Conservation (phyloP, 805 yeast species). For the Nakazawaea pomicola region DNA sequence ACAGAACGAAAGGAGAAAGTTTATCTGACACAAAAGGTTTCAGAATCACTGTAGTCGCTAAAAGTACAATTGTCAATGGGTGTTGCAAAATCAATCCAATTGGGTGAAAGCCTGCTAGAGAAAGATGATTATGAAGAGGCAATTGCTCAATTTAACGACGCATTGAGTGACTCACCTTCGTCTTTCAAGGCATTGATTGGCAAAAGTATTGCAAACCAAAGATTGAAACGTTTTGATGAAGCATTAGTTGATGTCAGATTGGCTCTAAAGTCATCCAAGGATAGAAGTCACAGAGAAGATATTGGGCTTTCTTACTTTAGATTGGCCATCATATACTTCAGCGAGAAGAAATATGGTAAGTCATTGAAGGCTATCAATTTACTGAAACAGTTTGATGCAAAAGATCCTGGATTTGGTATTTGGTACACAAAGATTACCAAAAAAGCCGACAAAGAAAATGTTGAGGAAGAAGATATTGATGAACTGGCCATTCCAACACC, state of each 20-base stretch:
- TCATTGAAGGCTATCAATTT: conserved; percentile 37
- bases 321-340: conserved; percentile 42
- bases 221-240: conserved; percentile 39
- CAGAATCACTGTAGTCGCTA: no score
- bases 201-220: conserved; percentile 44
- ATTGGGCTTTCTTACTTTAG: conserved; percentile 46
- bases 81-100: conserved; percentile 23
- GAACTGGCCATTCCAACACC: neutral
- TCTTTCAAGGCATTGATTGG: conserved; percentile 44
- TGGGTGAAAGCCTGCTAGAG: conserved; percentile 39
- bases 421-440: conserved; percentile 39
- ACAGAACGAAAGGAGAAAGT: neutral
- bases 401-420: conserved; percentile 41
- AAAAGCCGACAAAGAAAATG: conserved; percentile 25
- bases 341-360: conserved; percentile 32
- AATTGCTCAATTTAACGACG: conserved; percentile 30
- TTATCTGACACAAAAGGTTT: no score
- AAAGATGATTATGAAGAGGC: conserved; percentile 42
- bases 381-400: conserved; percentile 37
- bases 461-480: conserved; percentile 25
- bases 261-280: conserved; percentile 41
- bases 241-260: conserved; percentile 42
- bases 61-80: neutral
- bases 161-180: conserved; percentile 36
- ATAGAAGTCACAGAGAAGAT: conserved; percentile 39